Conservation (phyloP, 2,329 filamentous ascomycete species). For the Botrytis sinoallii region DNA sequence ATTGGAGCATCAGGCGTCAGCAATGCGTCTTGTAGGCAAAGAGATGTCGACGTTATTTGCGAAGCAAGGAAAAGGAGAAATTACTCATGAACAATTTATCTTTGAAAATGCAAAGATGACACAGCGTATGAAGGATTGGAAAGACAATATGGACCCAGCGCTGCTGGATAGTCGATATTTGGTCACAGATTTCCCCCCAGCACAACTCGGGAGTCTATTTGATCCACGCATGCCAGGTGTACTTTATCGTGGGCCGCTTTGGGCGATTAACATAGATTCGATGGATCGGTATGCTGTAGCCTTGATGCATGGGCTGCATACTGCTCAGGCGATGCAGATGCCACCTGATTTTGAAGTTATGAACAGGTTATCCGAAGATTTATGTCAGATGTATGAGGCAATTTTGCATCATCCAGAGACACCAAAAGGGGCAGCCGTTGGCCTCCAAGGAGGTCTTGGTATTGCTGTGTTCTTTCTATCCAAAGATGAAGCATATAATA, state of each 20-base stretch:
- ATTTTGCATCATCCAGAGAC: conserved; percentile 69
- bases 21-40: conserved; percentile 69
- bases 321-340: conserved; percentile 52
- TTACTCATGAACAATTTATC: conserved; percentile 63
- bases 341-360: conserved; percentile 51
- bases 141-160: conserved; percentile 54
- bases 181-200: conserved; percentile 59
- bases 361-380: conserved; percentile 60
- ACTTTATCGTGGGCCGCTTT: conserved; percentile 69
- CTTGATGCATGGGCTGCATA: conserved; percentile 77
- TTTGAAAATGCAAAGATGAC: conserved; percentile 56
- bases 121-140: conserved; percentile 49
- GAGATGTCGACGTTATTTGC: conserved; percentile 80
- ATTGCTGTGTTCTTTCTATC: conserved; percentile 79
- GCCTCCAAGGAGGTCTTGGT: conserved; percentile 71
- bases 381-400: conserved; percentile 76
- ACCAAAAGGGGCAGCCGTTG: conserved; percentile 67
- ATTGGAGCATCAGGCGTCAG: conserved; percentile 63
- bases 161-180: conserved; percentile 61
- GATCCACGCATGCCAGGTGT: conserved; percentile 67
- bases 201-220: conserved; percentile 52
- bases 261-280: conserved; percentile 69
- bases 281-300: conserved; percentile 77
- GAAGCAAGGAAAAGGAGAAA: conserved; percentile 59
- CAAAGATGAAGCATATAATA: conserved; percentile 65